phyloP scores from a whole-genome alignment of 306 rosid genomes.

The Cicer judaicum region DNA sequence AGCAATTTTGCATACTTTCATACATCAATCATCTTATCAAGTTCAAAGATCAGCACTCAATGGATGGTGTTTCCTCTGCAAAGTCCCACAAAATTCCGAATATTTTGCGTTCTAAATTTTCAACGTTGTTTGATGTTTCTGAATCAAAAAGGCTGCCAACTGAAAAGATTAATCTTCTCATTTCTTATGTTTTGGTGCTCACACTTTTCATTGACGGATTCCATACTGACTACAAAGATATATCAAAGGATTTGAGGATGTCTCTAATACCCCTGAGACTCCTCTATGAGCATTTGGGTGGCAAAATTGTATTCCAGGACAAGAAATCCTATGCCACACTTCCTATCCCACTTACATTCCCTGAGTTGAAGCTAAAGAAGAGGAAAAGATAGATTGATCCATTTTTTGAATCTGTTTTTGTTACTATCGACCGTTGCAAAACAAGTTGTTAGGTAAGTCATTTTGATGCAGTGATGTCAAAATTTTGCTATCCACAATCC shows the following conservation, averaged over 20 bases:
- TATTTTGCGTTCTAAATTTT: conserved; percentile 61
- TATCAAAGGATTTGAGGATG: conserved; percentile 79
- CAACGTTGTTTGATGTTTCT: conserved; percentile 54
- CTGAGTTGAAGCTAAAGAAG: conserved; percentile 49
- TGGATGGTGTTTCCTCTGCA: conserved; percentile 57
- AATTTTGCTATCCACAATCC: conserved; percentile 23
- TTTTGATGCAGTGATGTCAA: conserved; percentile 13
- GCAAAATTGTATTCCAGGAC: conserved; percentile 55
- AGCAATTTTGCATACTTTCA: conserved; percentile 63
- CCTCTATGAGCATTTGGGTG: conserved; percentile 66
- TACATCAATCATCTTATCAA: conserved; percentile 80
- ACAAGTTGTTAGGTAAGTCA: neutral
- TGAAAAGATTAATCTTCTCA: conserved; percentile 70
- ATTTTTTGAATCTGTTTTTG: neutral
- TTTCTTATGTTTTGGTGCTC: conserved; percentile 73
- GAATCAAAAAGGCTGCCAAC: conserved; percentile 55
- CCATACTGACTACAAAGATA: conserved; percentile 60
- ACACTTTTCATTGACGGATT: conserved; percentile 71
- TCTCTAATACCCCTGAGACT: conserved; percentile 22
- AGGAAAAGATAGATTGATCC: conserved; percentile 34
- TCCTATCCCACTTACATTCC: conserved; percentile 74
- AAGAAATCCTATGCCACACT: conserved; percentile 48
- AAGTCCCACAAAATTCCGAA: conserved; percentile 65
- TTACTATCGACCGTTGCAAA: conserved; percentile 16
- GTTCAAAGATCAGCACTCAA: conserved; percentile 70